Evolutionary conservation across 495 filamentous ascomycete species (phyloP).

Genomic region (Acidiella bohemica): DNA sequence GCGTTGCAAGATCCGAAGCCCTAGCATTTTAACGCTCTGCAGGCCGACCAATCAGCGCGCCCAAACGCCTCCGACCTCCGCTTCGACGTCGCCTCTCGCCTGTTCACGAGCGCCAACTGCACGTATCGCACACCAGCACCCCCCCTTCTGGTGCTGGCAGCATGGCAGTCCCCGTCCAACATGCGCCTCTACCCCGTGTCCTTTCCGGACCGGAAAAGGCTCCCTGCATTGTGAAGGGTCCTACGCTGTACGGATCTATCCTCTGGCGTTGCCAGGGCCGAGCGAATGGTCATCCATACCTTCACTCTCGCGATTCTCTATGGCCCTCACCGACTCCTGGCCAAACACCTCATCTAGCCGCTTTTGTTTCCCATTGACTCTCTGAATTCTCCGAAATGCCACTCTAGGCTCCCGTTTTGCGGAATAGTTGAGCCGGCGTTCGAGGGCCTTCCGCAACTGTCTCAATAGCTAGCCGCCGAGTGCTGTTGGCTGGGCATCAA

Average conservation of each 20-base stretch:
- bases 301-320: too few species aligned
- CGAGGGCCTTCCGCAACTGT: too few species aligned
- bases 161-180: background rate
- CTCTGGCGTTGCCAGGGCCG: slow-evolving; percentile 8
- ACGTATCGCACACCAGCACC: slow-evolving; percentile 7
- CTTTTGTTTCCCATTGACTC: slow-evolving; percentile 6
- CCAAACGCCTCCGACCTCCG: background rate
- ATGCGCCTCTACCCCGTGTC: too few species aligned
- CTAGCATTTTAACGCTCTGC: background rate
- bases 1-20: too few species aligned
- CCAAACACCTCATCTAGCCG: slow-evolving; percentile 9
- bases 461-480: slow-evolving; percentile 6
- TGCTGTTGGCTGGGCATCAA: slow-evolving; percentile 10
- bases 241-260: slow-evolving; percentile 6
- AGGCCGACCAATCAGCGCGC: background rate
- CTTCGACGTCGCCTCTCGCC: background rate
- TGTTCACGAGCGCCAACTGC: slow-evolving; percentile 5
- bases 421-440: too few species aligned
- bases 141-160: background rate
- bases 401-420: slow-evolving; percentile 7
- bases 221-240: background rate
- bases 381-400: slow-evolving; percentile 1
- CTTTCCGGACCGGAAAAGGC: too few species aligned
- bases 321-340: too few species aligned
- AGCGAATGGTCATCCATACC: slow-evolving; percentile 16